phyloP scores from a whole-genome alignment of 2,329 filamentous ascomycete genomes.

The Penicillium sclerotiorum region DNA sequence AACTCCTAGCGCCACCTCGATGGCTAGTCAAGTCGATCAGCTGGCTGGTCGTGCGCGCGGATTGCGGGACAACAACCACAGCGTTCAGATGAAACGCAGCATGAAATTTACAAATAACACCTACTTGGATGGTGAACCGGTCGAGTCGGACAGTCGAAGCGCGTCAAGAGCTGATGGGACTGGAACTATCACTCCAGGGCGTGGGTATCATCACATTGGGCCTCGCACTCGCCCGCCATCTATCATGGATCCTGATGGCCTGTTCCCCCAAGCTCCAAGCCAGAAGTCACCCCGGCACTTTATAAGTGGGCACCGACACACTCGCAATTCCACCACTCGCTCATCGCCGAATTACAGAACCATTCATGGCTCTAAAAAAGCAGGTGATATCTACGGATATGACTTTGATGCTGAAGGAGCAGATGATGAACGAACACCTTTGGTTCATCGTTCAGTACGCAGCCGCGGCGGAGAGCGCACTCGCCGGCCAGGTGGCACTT shows the following conservation, averaged over 20 bases:
- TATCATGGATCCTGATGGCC: constrained; percentile 75
- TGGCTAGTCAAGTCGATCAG: constrained; percentile 54
- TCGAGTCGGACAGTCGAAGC: constrained; percentile 66
- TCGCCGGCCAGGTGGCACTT: constrained; percentile 58
- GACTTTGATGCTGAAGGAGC: constrained; percentile 82
- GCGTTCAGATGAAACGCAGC: constrained; percentile 76
- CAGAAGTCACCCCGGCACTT: constrained; percentile 63
- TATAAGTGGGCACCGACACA: constrained; percentile 60
- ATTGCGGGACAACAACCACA: constrained; percentile 65
- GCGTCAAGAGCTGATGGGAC: constrained; percentile 62
- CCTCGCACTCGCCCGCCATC: constrained; percentile 76
- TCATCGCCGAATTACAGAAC: constrained; percentile 54
- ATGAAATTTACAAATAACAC: constrained; percentile 93
- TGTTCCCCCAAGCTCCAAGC: constrained; percentile 66
- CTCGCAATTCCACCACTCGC: constrained; percentile 71
- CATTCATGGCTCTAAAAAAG: constrained; percentile 54
- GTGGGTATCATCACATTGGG: constrained; percentile 60
- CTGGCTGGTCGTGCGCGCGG: constrained; percentile 62
- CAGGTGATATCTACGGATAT: constrained; percentile 68
- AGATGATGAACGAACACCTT: constrained; percentile 84
- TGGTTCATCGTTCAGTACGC: constrained; percentile 67
- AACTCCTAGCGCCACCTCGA: constrained; percentile 89
- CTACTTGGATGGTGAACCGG: constrained; percentile 68
- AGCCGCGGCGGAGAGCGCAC: constrained; percentile 53
- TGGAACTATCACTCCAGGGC: constrained; percentile 60